phyloP scores from a whole-genome alignment of 1,284 basidiomycete genomes.

The Lignosus rhinocerotis region DNA sequence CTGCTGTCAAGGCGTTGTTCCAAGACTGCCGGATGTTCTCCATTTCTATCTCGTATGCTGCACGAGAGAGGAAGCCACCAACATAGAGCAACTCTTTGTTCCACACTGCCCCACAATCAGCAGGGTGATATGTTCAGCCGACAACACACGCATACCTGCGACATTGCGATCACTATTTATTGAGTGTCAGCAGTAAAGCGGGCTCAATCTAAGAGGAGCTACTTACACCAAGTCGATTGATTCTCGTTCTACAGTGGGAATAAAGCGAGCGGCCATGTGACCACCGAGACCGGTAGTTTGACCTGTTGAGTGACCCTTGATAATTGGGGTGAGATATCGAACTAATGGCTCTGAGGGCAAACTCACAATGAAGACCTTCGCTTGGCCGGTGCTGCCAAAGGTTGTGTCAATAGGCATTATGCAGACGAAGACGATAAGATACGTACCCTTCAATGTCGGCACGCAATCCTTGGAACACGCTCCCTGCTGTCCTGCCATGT shows the following conservation, averaged over 20 bases:
- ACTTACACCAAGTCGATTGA: slow-evolving; percentile 85
- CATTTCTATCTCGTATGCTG: slow-evolving; percentile 89
- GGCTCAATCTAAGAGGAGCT: slow-evolving; percentile 26
- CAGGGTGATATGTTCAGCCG: neutral
- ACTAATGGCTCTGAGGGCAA: neutral
- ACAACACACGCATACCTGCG: slow-evolving; percentile 47
- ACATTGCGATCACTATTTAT: slow-evolving; percentile 70
- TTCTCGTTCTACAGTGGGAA: slow-evolving; percentile 97
- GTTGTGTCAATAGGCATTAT: slow-evolving; percentile 6
- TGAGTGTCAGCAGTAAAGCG: neutral
- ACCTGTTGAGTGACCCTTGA: slow-evolving; percentile 75
- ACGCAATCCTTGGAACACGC: slow-evolving; percentile 84
- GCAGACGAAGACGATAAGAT: neutral
- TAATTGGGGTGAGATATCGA: slow-evolving; percentile 8
- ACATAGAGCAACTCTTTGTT: slow-evolving; percentile 86
- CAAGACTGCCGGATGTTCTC: slow-evolving; percentile 55
- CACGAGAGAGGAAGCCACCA: slow-evolving; percentile 80
- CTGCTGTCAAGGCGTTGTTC: slow-evolving; percentile 45
- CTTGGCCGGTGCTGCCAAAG: slow-evolving; percentile 52
- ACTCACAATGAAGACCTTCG: slow-evolving; percentile 78
- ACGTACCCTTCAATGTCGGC: slow-evolving; percentile 80
- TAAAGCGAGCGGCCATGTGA: slow-evolving; percentile 90
- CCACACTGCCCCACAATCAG: slow-evolving; percentile 57
- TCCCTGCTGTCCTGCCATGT: slow-evolving; percentile 61
- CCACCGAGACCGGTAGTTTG: slow-evolving; percentile 95